Evolutionary conservation across 2,329 filamentous ascomycete genomes (phyloP).

Genomic region (Bipolaris cookei): DNA sequence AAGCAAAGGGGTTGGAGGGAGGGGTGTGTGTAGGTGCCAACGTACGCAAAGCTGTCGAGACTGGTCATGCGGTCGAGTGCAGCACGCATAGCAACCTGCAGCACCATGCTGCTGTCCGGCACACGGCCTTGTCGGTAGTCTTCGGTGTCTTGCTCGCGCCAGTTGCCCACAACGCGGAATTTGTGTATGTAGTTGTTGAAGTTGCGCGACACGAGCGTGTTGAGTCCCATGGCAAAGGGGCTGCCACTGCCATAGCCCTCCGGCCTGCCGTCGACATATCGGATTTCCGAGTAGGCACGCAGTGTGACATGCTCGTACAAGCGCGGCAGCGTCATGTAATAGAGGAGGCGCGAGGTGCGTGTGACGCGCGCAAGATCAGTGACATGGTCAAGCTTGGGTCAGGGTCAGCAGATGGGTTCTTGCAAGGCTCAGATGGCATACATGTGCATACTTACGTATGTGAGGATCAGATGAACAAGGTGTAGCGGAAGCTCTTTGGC

Average conservation of each 20-base stretch:
- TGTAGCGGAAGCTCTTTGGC: conserved; percentile 61
- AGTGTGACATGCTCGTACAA: conserved; percentile 64
- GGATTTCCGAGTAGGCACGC: conserved; percentile 64
- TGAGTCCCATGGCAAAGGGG: conserved; percentile 68
- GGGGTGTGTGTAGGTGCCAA: not conserved
- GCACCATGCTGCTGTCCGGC: conserved; percentile 68
- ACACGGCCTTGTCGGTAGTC: conserved; percentile 65
- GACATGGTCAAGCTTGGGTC: conserved; percentile 60
- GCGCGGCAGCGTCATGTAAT: conserved; percentile 69
- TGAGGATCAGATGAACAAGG: conserved; percentile 63
- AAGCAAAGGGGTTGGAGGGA: not conserved
- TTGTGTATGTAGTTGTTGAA: conserved; percentile 60
- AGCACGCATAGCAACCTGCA: conserved; percentile 65
- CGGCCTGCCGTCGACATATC: conserved; percentile 63
- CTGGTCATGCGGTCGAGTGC: conserved; percentile 65
- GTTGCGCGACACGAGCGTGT: conserved; percentile 64
- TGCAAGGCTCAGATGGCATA: conserved; percentile 3
- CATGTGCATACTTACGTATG: conserved; percentile 61
- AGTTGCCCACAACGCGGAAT: conserved; percentile 62
- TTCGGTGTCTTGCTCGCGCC: conserved; percentile 63
- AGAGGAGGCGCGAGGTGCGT: conserved; percentile 65
- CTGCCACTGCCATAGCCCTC: conserved; percentile 68
- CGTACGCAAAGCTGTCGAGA: conserved; percentile 60
- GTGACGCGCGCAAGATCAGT: conserved; percentile 65
- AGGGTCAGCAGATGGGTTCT: conserved; percentile 11